Evolutionary conservation across 2,329 filamentous ascomycete species (phyloP), one percentile per base, ranked within the genome.

Genomic region (Botrytis elliptica): DNA sequence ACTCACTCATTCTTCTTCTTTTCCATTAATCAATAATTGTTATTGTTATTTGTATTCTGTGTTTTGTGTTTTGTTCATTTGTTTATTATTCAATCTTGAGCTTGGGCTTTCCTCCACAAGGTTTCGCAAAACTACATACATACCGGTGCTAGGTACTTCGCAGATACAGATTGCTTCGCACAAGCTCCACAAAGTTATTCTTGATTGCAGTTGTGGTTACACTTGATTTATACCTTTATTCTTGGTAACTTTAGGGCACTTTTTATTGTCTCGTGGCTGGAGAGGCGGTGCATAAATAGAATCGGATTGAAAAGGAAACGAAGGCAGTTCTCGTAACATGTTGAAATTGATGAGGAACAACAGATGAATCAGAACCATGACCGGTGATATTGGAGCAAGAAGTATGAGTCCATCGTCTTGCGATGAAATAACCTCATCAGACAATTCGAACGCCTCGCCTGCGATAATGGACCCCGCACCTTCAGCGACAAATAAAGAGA

Each of bases 381-480:
- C 46, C 9, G 77, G 75, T 42, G 73, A 74, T 57, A 22, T 65
- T 67, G 70, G 66, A 73, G 73, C 72, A 70, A 74, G 65, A 52
- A 64, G 64, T 29, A 64, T 71, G 38, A 63, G 70, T n/a, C 40
- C 65, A 25, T 64, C 72, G 22, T 42, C 57, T 12, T 74, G 77
- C 52, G 62, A 72, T 18, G 49, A 55, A n/a, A 55, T 20, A 46
- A 18, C 38, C 38, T 52, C 63, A 25, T 49, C 65, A 60, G 73
- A 73, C 16, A 18, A 55, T 16, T 76, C 76, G 12, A 76, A 77
- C 67, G 73, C 73, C 44, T 42, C 70, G 44, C 75, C 70, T 72
- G 68, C 76, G 29, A 66, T n/a, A n/a, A 66, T 65, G 63, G 66
- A 66, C 59, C 68, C 70, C 46, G 64, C 62, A 46, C 74, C 76